phyloP scores from a whole-genome alignment of 495 filamentous ascomycete genomes.

The Beverwykella pulmonaria region DNA sequence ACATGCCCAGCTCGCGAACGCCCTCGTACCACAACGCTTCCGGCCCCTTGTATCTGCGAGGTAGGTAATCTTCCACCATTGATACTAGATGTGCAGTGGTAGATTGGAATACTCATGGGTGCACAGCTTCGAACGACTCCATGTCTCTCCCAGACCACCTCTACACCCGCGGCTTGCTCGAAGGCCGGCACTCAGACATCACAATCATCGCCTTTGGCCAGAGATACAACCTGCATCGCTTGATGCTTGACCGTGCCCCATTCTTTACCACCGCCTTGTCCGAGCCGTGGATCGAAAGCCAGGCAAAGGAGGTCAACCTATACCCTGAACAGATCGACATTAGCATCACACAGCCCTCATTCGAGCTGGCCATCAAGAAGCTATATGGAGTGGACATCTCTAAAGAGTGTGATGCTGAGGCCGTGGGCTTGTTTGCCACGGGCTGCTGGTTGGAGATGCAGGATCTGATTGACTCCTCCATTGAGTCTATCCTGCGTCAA shows the following conservation, averaged over 20 bases:
- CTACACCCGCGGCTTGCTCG: conserved; percentile 58
- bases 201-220: conserved; percentile 57
- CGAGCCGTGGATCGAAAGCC: conserved; percentile 61
- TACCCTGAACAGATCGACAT: conserved; percentile 60
- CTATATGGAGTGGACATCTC: conserved; percentile 56
- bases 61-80: conserved; percentile 5
- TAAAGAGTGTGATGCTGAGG: conserved; percentile 57
- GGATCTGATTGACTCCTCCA: conserved; percentile 59
- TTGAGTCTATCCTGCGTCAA: conserved; percentile 57
- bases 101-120: background rate
- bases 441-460: conserved; percentile 64
- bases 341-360: conserved; percentile 59
- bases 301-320: conserved; percentile 57
- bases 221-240: conserved; percentile 57
- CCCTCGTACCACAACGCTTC: conserved; percentile 41
- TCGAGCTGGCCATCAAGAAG: conserved; percentile 61
- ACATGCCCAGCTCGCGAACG: conserved; percentile 38
- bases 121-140: conserved; percentile 43
- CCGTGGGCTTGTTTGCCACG: conserved; percentile 60
- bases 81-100: background rate
- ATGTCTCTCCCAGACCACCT: conserved; percentile 59
- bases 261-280: conserved; percentile 61
- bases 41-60: conserved; percentile 24
- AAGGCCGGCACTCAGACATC: conserved; percentile 62
- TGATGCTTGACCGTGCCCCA: conserved; percentile 61